phyloP scores from a whole-genome alignment of 2,329 filamentous ascomycete genomes.

The Neoscytalidium dimidiatum region DNA sequence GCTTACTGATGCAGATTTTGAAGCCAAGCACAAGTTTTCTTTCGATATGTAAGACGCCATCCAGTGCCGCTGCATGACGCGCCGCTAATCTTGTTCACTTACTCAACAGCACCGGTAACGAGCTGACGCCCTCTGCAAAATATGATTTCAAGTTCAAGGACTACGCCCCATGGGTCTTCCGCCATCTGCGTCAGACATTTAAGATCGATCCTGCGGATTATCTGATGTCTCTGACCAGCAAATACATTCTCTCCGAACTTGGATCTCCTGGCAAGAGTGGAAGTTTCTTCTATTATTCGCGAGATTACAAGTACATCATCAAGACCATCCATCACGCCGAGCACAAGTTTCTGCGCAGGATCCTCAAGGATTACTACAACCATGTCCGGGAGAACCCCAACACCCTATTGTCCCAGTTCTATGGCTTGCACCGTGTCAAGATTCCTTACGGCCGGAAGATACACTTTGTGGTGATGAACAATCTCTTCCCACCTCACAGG shows the following conservation, averaged over 20 bases:
- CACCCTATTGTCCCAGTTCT: constrained; percentile 95
- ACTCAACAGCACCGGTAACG: constrained; percentile 76
- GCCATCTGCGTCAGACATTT: constrained; percentile 84
- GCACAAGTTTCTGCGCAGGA: constrained; percentile 82
- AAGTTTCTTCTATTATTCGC: constrained; percentile 99
- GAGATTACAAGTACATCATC: constrained; percentile 99
- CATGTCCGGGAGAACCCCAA: constrained; percentile 94
- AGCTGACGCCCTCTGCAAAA: constrained; percentile 95
- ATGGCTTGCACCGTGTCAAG: constrained; percentile 95
- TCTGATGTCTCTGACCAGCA: constrained; percentile 95
- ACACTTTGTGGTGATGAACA: constrained; percentile 99
- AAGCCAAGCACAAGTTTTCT: constrained; percentile 93
- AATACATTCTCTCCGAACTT: constrained; percentile 96
- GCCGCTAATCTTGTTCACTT: background rate
- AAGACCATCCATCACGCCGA: constrained; percentile 98
- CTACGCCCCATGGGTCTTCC: constrained; percentile 99
- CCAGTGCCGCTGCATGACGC: constrained; percentile 16
- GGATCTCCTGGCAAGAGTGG: constrained; percentile 97
- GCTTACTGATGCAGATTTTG: constrained; percentile 88
- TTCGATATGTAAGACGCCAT: constrained; percentile 82
- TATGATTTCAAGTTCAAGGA: constrained; percentile 99
- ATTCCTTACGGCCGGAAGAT: constrained; percentile 98
- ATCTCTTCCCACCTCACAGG: constrained; percentile 93
- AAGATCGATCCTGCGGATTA: constrained; percentile 95
- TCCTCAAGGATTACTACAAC: constrained; percentile 87